These are phyloP conservation scores for Malbranchea zuffiana DNA, from an alignment of 2,329 filamentous ascomycete genomes.

Conservation along the genomic window DNA sequence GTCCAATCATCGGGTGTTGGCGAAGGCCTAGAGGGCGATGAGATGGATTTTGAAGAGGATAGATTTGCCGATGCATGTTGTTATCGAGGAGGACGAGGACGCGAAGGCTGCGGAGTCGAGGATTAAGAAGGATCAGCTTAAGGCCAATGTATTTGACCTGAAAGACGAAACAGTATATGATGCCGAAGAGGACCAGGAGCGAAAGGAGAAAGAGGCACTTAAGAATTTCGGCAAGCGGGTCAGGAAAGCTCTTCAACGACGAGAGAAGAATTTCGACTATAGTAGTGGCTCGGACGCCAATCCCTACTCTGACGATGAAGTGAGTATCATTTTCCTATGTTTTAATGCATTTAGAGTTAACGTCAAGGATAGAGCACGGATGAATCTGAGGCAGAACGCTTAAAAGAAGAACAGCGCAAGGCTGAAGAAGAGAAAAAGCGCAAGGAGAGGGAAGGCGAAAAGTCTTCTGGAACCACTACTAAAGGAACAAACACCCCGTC, in stretches of 20 bases:
- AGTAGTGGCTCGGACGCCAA: constrained; percentile 57
- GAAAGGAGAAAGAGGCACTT: constrained; percentile 53
- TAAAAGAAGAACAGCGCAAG: constrained; percentile 50
- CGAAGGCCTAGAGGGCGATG: constrained; percentile 49
- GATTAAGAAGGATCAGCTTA: constrained; percentile 70
- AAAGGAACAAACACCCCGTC: constrained; percentile 62
- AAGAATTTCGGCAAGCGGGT: constrained; percentile 65
- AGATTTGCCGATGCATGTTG: constrained; percentile 70
- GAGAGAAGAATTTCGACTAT: constrained; percentile 80
- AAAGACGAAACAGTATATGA: constrained; percentile 61
- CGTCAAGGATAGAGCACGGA: constrained; percentile 41
- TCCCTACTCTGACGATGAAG: constrained; percentile 45
- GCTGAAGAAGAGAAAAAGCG: constrained; percentile 47
- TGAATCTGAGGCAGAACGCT: constrained; percentile 54
- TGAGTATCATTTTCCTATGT: constrained; percentile 20
- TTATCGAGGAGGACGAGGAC: constrained; percentile 78
- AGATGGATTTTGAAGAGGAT: constrained; percentile 59
- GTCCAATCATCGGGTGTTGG: constrained; percentile 35
- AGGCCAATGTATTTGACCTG: constrained; percentile 73
- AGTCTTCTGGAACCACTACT: constrained; percentile 44
- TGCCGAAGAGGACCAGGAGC: constrained; percentile 55
- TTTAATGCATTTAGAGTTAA: constrained; percentile 7
- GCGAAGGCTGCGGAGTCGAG: constrained; percentile 59
- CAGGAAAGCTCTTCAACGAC: constrained; percentile 69
- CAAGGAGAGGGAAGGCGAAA: constrained; percentile 40